Conservation (phyloP, 495 filamentous ascomycete species). For the Tuber borchii region DNA sequence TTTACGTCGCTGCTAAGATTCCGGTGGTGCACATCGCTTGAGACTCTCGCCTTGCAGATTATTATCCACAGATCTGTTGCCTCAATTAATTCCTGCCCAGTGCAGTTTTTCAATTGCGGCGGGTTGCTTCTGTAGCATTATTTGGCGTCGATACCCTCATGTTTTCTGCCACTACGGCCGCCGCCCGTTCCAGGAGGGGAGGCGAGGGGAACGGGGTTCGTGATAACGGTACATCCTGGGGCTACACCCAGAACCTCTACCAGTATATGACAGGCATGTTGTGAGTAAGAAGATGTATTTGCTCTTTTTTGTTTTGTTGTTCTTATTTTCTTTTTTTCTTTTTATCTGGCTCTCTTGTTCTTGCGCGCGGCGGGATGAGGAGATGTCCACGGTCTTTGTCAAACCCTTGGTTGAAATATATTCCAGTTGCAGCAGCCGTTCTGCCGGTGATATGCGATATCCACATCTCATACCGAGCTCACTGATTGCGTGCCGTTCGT, state of each 20-base stretch:
- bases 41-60: conserved; percentile 31
- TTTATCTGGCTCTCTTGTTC: conserved; percentile 17
- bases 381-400: conserved; percentile 14
- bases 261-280: conserved; percentile 2
- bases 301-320: conserved; percentile 19
- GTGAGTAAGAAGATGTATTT: conserved; percentile 29
- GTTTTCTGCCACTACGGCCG: neutral
- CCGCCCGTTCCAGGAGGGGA: neutral
- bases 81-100: conserved; percentile 26
- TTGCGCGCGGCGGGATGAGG: neutral
- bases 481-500: conserved; percentile 25
- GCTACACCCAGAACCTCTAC: conserved; percentile 10
- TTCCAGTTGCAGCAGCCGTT: conserved; percentile 34
- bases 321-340: conserved; percentile 19
- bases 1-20: conserved; percentile 32
- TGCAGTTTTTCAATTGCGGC: conserved; percentile 28
- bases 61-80: conserved; percentile 30
- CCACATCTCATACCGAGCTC: conserved; percentile 33
- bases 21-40: conserved; percentile 30
- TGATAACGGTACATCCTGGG: conserved; percentile 25
- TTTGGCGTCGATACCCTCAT: conserved; percentile 5
- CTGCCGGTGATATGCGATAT: conserved; percentile 13
- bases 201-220: conserved; percentile 4
- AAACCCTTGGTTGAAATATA: conserved; percentile 35
- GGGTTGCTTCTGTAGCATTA: conserved; percentile 33